Conservation (phyloP, 116 monocot genomes). For the Posidonia oceanica region DNA sequence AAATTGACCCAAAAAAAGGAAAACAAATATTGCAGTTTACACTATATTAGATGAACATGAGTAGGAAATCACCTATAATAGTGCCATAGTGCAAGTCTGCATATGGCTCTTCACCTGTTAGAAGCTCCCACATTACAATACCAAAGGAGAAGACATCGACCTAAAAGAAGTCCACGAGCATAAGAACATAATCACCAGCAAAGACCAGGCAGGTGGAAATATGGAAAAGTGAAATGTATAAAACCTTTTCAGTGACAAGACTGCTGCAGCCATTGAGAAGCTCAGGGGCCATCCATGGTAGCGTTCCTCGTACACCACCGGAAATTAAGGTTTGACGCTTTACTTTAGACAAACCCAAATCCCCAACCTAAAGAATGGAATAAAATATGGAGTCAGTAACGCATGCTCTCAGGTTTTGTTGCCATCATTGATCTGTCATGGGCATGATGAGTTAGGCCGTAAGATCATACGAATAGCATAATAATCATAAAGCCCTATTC, state of each 20-base stretch:
- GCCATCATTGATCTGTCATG: no score
- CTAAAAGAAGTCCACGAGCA: not conserved
- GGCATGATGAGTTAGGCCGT: no score
- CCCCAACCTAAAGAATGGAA: constrained; percentile 50
- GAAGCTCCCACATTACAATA: constrained; percentile 98
- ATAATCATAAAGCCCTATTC: no score
- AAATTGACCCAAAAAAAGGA: no score
- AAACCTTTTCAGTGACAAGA: constrained; percentile 87
- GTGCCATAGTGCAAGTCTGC: constrained; percentile 90
- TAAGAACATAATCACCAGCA: not conserved
- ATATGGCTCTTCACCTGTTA: constrained; percentile 93
- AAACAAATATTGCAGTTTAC: no score
- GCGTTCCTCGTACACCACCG: constrained; percentile 88
- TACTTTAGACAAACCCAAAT: constrained; percentile 89
- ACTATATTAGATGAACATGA: not conserved
- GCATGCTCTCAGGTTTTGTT: no score
- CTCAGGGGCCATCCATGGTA: constrained; percentile 99
- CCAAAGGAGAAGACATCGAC: constrained; percentile 96
- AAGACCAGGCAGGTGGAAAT: not conserved
- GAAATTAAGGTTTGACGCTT: constrained; percentile 94
- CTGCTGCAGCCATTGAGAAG: constrained; percentile 77
- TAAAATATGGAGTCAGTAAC: not conserved
- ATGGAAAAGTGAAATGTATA: not conserved
- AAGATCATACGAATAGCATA: no score
- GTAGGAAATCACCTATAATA: constrained; percentile 62